Base-by-base conservation (phyloP, 177 flowering plant species). In the Vitis hybrid region DNA sequence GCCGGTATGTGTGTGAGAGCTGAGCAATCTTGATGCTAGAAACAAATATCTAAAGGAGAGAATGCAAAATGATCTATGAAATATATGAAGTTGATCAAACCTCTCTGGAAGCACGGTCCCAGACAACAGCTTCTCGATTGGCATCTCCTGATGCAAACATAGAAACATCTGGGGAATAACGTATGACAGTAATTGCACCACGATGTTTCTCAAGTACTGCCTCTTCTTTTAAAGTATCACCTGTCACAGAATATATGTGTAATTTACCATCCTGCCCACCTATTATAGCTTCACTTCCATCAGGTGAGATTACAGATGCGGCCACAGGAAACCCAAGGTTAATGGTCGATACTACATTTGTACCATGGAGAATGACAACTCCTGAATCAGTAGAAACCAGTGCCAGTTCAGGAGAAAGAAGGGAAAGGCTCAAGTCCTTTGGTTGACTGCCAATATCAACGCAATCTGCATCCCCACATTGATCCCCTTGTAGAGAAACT, bases 191-290 rank as follows among this genome's bases (percentile, higher is more conserved):
- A 63, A 95, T 78, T 52, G 98, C 83, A 71, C 99, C 99, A 18
- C 98, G 82, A 72, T 93, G 98, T 75, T 91, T 95, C 84, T 95
- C 97, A 68, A 93, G 93, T 64, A 88, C 89, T 30, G 89, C 84
- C 74, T 95, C 93, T 79, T 95, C 96, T 23, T 71, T 80, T 32
- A 93, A 86, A 14, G 87, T 78, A 73, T 95, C 96, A 7, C 94
- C 97, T 0, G 50, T 30, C 21, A 95, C 68, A 52, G 97, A 89
- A 75, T 87, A 95, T 58, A 95, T 65, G 70, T 81, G 98, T 66
- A 95, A 63, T 76, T 88, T 95, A 50, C 99, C 99, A 76, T 95
- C 99, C 74, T 95, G 91, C 13, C 86, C 96, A 64, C 98, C 98
- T 48, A 95, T 79, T 39, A 93, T 83, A 39, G 96, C 98, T 82